Evolutionary conservation across 768 basidiomycete species (phyloP).

Genomic region (Boletus insuetus): DNA sequence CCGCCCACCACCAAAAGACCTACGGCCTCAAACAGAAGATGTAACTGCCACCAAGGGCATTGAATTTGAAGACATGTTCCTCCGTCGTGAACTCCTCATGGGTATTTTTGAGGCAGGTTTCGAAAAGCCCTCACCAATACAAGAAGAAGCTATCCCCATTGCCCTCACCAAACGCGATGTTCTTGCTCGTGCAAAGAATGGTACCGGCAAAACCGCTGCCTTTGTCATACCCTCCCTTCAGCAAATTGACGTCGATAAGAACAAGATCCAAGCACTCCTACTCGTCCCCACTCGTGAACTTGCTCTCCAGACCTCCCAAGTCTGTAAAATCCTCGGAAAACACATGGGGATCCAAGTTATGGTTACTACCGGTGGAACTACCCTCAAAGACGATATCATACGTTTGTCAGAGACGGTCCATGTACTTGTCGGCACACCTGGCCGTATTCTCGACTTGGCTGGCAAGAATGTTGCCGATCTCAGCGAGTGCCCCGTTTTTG

Average conservation of each 20-base stretch:
- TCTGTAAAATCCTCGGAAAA: constrained; percentile 95
- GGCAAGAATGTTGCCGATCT: constrained; percentile 93
- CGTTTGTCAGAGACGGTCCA: constrained; percentile 88
- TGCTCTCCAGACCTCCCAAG: constrained; percentile 97
- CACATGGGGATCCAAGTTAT: constrained; percentile 96
- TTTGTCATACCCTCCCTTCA: constrained; percentile 98
- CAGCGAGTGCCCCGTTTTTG: constrained; percentile 91
- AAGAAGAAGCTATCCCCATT: constrained; percentile 97
- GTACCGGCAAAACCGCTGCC: constrained; percentile 97
- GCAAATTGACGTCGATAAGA: constrained; percentile 77
- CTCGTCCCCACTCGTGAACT: constrained; percentile 99
- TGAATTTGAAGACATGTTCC: constrained; percentile 93
- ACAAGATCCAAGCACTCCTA: constrained; percentile 93
- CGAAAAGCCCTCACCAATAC: constrained; percentile 95
- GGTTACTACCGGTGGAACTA: constrained; percentile 99
- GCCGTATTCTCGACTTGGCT: constrained; percentile 91
- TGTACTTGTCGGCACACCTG: constrained; percentile 95
- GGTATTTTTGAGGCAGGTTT: constrained; percentile 99
- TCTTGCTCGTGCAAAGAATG: constrained; percentile 93
- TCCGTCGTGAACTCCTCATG: constrained; percentile 96
- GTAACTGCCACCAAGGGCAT: constrained; percentile 90
- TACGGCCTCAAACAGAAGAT: constrained; percentile 95
- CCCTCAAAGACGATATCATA: constrained; percentile 96
- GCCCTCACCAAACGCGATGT: constrained; percentile 92
- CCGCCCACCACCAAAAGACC: constrained; percentile 85